Evolutionary conservation across 495 filamentous ascomycete genomes (phyloP).

Genomic region (Talaromyces adpressus): DNA sequence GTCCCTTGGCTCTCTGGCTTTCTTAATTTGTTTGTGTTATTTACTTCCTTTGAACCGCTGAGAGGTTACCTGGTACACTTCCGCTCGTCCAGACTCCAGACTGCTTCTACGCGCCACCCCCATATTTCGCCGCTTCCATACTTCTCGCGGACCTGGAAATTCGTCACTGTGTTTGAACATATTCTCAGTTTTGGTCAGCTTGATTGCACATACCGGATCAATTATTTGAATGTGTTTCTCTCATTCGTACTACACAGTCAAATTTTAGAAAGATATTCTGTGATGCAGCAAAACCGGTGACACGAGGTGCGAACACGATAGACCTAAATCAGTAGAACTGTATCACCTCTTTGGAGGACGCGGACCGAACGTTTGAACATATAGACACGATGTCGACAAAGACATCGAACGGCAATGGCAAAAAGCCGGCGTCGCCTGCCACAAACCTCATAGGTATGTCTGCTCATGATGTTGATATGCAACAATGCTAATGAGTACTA

Average conservation of each 20-base stretch:
- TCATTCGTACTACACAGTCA: background rate
- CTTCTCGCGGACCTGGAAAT: background rate
- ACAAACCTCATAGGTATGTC: slow-evolving; percentile 86
- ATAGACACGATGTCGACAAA: slow-evolving; percentile 47
- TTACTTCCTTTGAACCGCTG: background rate
- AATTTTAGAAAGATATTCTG: background rate
- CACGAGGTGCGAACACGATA: background rate
- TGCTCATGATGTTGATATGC: background rate
- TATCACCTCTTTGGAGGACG: background rate
- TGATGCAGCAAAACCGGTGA: background rate
- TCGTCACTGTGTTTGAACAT: background rate
- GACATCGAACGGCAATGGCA: slow-evolving; percentile 56
- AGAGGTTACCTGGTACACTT: background rate
- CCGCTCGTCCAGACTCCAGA: slow-evolving; percentile 1
- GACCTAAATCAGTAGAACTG: background rate
- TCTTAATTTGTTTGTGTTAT: background rate
- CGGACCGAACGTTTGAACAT: background rate
- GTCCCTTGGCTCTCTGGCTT: background rate
- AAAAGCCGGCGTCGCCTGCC: slow-evolving; percentile 75
- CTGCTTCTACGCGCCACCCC: background rate
- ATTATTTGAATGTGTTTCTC: too few species aligned
- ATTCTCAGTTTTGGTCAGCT: background rate
- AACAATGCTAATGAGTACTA: slow-evolving; percentile 23
- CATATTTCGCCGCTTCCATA: background rate
- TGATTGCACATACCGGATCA: background rate